These are phyloP conservation scores for Suillus discolor DNA, from an alignment of 768 basidiomycete genomes.

Conservation along the genomic window DNA sequence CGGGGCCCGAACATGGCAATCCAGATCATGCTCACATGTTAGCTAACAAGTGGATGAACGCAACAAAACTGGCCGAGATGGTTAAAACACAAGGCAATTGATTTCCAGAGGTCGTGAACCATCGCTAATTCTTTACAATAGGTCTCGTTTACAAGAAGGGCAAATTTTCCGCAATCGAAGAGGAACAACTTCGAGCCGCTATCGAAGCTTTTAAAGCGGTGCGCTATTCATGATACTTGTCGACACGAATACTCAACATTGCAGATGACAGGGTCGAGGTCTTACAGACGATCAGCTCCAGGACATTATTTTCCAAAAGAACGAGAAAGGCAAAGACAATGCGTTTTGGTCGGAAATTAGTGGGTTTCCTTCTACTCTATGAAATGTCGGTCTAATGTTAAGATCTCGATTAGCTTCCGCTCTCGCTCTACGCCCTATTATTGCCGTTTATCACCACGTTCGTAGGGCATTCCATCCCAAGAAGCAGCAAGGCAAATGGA, in stretches of 20 bases:
- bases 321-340: constrained; percentile 59
- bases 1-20: constrained; percentile 44
- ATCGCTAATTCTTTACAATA: constrained; percentile 28
- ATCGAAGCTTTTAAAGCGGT: constrained; percentile 66
- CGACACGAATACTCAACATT: constrained; percentile 3
- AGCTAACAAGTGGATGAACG: constrained; percentile 78
- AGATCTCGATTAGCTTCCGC: constrained; percentile 53
- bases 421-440: constrained; percentile 75
- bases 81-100: constrained; percentile 65
- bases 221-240: constrained; percentile 25
- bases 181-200: constrained; percentile 62
- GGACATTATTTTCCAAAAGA: constrained; percentile 70
- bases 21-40: constrained; percentile 67
- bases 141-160: constrained; percentile 89
- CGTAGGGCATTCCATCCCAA: constrained; percentile 70
- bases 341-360: constrained; percentile 84
- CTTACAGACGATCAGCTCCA: constrained; percentile 56
- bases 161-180: constrained; percentile 82
- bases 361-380: constrained; percentile 36
- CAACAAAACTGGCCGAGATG: constrained; percentile 67
- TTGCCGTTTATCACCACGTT: constrained; percentile 83
- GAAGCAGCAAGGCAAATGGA: constrained; percentile 73
- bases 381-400: neutral
- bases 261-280: constrained; percentile 45
- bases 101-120: neutral